Base-by-base conservation (phyloP, 2,329 filamentous ascomycete genomes). In the Fusarium aywerte region DNA sequence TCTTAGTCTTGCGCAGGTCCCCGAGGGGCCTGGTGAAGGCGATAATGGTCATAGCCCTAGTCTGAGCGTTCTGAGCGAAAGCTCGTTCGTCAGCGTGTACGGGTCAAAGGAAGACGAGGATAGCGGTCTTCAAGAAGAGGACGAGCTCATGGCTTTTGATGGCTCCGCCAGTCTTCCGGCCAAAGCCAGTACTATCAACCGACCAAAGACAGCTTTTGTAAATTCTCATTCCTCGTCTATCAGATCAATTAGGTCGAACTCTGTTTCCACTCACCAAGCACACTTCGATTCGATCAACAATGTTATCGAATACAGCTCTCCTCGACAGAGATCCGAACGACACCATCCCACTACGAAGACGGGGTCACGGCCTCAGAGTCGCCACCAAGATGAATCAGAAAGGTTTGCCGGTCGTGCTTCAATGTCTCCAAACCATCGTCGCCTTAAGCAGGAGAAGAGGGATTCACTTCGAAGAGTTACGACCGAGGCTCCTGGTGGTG, bases 1-100 rank as follows among this genome's bases (percentile, higher is more conserved):
- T 7, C 69, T 83, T 23, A 87, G 82, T 61, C 74, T 89, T 25
- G 81, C 84, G 2, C 82, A 82, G 20, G 74, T 83, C 32, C 77
- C 77, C 0, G 84, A 85, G 45, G 76, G 77, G 8, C 76, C 76
- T 43, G 57, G 63, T 5, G 58, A 73, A 29, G 53, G 50, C 21
- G 69, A 73, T 32, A 63, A 62, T 18, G 63, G 61, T 40, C 68
- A 58, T 27, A 91, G 88, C 67, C 88, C 89, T 5, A 85, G 83
- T 32, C 76, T 90, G 48, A 90, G 89, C 66, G 80, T 90, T 13
- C 76, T 91, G 63, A 90, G 88, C 67, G 88, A 90, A 74, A 90
- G 88, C 73, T 90, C 88, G 0, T 90, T 91, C 69, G 69, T 85
- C 21, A 90, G 88, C 68, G 80, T 91, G 0, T 91, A 91, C 55